phyloP scores from a whole-genome alignment of 192 early-diverging fungal species.

The Dissophora globulifera region DNA sequence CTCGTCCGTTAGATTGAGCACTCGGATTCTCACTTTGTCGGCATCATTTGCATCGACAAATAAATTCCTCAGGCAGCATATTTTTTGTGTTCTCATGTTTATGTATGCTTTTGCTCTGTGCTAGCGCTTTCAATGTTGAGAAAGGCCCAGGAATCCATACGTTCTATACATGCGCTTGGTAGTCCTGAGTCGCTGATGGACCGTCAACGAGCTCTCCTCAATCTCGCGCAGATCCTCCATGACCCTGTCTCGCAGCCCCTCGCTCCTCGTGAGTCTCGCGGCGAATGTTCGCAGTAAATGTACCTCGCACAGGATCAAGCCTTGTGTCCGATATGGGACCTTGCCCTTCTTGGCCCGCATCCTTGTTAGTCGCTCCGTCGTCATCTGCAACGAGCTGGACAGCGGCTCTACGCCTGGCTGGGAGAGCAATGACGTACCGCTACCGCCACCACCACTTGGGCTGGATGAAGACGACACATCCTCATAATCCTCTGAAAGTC shows the following conservation, averaged over 20 bases:
- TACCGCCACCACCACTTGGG: background rate
- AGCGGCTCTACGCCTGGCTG: slow-evolving; percentile 6
- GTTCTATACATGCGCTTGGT: slow-evolving; percentile 72
- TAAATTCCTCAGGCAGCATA: background rate
- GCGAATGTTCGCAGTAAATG: slow-evolving; percentile 66
- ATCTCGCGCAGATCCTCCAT: slow-evolving; percentile 85
- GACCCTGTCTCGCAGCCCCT: slow-evolving; percentile 68
- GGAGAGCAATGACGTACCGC: background rate
- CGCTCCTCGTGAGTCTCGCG: slow-evolving; percentile 53
- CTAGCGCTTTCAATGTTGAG: slow-evolving; percentile 19
- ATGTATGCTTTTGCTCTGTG: too few relatives aligned
- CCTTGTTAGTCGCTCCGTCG: slow-evolving; percentile 22
- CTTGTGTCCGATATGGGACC: slow-evolving; percentile 69
- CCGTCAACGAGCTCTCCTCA: slow-evolving; percentile 64
- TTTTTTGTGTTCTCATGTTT: too few relatives aligned
- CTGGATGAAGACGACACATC: background rate
- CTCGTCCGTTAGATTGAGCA: too few relatives aligned
- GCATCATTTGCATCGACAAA: background rate
- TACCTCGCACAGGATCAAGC: slow-evolving; percentile 72
- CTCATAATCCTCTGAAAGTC: slow-evolving; percentile 18
- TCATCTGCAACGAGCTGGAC: slow-evolving; percentile 4
- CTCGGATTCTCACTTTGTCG: background rate
- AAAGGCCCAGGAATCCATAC: slow-evolving; percentile 66
- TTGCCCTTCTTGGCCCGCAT: slow-evolving; percentile 42
- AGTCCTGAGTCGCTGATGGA: slow-evolving; percentile 63